Evolutionary conservation across 2,329 filamentous ascomycete species (phyloP).

Genomic region (Fusarium ramigenum): DNA sequence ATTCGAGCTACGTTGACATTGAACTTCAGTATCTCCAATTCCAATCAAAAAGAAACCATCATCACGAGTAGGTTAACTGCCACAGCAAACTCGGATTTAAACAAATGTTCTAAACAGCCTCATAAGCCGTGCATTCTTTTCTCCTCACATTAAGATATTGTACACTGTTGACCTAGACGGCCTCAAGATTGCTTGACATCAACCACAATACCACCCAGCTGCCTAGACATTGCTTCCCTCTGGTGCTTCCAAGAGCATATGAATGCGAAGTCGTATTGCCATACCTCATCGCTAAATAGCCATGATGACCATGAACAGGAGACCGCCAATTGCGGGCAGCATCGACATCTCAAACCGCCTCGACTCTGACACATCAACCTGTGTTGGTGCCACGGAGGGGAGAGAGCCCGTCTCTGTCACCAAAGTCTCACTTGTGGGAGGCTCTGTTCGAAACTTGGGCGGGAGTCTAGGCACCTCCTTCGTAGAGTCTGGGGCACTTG

Average conservation of each 20-base stretch:
- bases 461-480: neutral
- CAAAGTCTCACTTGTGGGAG: conserved; percentile 9
- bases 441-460: neutral
- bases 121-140: neutral
- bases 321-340: conserved; percentile 35
- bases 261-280: neutral
- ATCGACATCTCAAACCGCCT: conserved; percentile 31
- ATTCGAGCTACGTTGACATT: rapidly evolving
- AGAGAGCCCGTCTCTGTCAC: conserved; percentile 32
- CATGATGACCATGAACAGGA: conserved; percentile 42
- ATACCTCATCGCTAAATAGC: neutral
- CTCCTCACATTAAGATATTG: neutral
- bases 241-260: neutral
- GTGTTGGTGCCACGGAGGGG: conserved; percentile 38
- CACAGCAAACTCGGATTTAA: neutral
- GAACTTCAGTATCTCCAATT: neutral
- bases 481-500: neutral
- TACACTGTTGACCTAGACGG: neutral
- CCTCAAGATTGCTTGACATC: conserved; percentile 23
- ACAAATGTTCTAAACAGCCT: neutral
- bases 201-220: conserved; percentile 2
- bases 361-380: conserved; percentile 43
- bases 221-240: neutral
- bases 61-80: neutral
- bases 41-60: too few relatives aligned